phyloP scores from a whole-genome alignment of 306 rosid species.

The Heteromeles arbutifolia region DNA sequence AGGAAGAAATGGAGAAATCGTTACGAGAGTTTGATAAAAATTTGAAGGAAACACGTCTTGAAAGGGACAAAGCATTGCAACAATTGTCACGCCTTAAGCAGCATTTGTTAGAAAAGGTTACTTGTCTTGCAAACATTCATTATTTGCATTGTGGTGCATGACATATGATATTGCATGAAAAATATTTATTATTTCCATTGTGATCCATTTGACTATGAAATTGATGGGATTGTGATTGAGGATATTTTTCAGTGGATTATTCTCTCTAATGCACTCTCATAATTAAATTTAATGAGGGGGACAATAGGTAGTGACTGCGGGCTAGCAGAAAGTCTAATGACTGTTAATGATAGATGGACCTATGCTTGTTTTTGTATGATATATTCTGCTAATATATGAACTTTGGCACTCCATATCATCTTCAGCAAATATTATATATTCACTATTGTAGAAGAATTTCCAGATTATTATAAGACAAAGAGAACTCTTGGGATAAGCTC shows the following conservation, averaged over 20 bases:
- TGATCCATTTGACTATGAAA: background rate
- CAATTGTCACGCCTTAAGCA: constrained; percentile 88
- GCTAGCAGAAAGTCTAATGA: background rate
- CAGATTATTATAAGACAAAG: background rate
- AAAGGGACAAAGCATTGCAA: constrained; percentile 76
- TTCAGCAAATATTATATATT: background rate
- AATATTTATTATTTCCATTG: background rate
- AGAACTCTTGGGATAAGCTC: background rate
- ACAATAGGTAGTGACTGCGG: background rate
- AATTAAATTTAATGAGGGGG: background rate
- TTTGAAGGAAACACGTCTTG: constrained; percentile 56
- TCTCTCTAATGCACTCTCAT: background rate
- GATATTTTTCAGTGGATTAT: background rate
- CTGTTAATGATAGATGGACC: background rate
- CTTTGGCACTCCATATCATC: background rate
- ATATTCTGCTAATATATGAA: background rate
- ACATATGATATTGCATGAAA: background rate
- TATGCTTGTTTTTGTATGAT: background rate
- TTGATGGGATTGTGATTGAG: background rate
- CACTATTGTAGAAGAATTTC: background rate
- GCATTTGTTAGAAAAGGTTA: constrained; percentile 92
- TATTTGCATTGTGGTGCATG: background rate
- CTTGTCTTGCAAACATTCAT: background rate
- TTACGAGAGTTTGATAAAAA: constrained; percentile 55
- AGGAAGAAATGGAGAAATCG: constrained; percentile 73